phyloP scores from a whole-genome alignment of 306 rosid species.

The Pyrus betulifolia region DNA sequence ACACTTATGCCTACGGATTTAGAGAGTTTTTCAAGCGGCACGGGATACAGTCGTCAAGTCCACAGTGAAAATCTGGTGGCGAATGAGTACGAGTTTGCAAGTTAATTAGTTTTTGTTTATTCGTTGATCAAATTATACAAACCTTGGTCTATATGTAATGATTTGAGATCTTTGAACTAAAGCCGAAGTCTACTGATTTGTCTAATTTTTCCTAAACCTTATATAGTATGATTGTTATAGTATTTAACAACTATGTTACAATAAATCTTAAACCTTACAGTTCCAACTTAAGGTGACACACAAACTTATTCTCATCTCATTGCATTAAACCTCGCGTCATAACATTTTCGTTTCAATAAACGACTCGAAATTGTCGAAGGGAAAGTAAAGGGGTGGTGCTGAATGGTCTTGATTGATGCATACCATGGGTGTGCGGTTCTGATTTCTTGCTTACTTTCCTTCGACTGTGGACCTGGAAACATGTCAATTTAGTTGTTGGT shows the following conservation, averaged over 20 bases:
- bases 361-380: too few species aligned
- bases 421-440: neutral
- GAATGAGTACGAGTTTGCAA: slow-evolving; percentile 2
- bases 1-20: slow-evolving; percentile 74
- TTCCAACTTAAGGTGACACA: neutral
- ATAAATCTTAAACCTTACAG: neutral
- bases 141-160: neutral
- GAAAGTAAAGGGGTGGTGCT: too few species aligned
- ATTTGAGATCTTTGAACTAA: neutral
- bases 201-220: neutral
- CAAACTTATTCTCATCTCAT: neutral
- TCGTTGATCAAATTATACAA: neutral
- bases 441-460: too few species aligned
- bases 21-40: slow-evolving; percentile 87
- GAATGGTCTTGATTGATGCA: neutral
- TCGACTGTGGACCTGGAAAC: too few species aligned
- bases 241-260: neutral
- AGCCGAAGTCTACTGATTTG: neutral
- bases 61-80: slow-evolving; percentile 19
- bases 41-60: slow-evolving; percentile 40
- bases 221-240: too few species aligned
- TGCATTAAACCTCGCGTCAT: neutral
- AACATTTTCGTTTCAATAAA: neutral
- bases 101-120: neutral
- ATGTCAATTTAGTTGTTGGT: too few species aligned